These are phyloP conservation scores for Acanthochlamys bracteata DNA, from an alignment of 106 monocot species.

Conservation along the genomic window DNA sequence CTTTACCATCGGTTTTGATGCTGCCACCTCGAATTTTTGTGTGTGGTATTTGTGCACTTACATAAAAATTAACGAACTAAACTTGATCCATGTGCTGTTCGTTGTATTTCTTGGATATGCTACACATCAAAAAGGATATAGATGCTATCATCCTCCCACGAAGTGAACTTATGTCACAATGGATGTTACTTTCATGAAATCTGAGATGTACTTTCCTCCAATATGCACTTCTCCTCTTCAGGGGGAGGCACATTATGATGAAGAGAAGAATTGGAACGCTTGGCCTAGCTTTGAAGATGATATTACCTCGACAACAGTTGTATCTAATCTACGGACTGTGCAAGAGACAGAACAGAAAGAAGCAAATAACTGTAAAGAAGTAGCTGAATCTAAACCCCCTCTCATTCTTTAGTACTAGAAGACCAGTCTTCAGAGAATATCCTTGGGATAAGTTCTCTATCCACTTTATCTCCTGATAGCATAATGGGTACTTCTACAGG, in stretches of 20 bases:
- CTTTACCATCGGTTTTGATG: too few relatives aligned
- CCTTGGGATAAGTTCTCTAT: too few relatives aligned
- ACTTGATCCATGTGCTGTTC: slow-evolving; percentile 3
- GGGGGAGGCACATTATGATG: background rate
- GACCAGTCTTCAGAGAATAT: too few relatives aligned
- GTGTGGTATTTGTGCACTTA: slow-evolving; percentile 3
- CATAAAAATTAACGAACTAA: background rate
- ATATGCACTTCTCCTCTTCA: background rate
- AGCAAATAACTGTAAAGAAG: background rate
- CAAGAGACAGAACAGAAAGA: background rate
- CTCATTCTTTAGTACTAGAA: background rate
- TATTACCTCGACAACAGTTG: background rate
- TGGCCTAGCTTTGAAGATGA: background rate
- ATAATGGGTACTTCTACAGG: background rate
- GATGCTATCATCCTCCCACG: slow-evolving; percentile 3
- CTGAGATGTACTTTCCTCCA: background rate
- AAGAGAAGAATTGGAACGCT: too few relatives aligned
- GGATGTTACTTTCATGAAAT: background rate
- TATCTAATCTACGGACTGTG: background rate
- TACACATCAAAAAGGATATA: slow-evolving; percentile 5
- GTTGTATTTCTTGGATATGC: slow-evolving; percentile 1
- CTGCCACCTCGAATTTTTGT: slow-evolving; percentile 2
- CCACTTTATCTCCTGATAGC: background rate
- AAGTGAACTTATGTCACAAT: background rate
- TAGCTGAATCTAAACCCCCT: too few relatives aligned